phyloP scores from a whole-genome alignment of 2,329 filamentous ascomycete species.

The Cercospora sojina region DNA sequence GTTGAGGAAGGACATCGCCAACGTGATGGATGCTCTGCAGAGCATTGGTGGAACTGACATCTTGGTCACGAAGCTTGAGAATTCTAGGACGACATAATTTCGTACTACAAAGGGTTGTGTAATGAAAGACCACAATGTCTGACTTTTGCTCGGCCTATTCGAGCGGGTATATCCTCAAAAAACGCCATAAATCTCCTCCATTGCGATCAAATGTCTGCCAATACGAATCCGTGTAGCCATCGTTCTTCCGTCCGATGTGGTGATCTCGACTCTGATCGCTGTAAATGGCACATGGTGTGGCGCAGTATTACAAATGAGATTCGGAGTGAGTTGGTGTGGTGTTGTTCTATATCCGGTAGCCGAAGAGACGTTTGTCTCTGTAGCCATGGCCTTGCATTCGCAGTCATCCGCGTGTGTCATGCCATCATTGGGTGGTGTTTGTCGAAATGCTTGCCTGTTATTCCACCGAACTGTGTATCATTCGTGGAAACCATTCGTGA shows the following conservation, averaged over 20 bases:
- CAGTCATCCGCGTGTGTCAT: neutral
- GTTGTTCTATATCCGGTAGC: neutral
- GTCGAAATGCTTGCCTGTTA: neutral
- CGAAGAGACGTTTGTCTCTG: neutral
- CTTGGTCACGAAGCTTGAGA: slow-evolving; percentile 80
- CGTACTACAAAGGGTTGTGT: neutral
- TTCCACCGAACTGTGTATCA: neutral
- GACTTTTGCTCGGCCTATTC: neutral
- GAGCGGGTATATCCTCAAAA: neutral
- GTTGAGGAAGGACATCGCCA: slow-evolving; percentile 78
- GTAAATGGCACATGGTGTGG: too few relatives aligned
- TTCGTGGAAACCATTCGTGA: too few relatives aligned
- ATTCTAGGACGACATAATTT: slow-evolving; percentile 57
- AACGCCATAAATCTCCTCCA: neutral
- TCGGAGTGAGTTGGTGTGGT: neutral
- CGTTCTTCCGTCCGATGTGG: too few relatives aligned
- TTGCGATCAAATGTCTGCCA: neutral
- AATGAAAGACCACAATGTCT: neutral
- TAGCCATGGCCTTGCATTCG: neutral
- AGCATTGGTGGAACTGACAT: slow-evolving; percentile 80
- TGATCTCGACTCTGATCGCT: too few relatives aligned
- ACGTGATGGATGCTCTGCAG: slow-evolving; percentile 80
- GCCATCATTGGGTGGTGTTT: neutral
- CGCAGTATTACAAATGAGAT: neutral
- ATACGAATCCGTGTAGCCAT: neutral